phyloP scores from a whole-genome alignment of 495 filamentous ascomycete genomes.

The Penicillium diatomitis region DNA sequence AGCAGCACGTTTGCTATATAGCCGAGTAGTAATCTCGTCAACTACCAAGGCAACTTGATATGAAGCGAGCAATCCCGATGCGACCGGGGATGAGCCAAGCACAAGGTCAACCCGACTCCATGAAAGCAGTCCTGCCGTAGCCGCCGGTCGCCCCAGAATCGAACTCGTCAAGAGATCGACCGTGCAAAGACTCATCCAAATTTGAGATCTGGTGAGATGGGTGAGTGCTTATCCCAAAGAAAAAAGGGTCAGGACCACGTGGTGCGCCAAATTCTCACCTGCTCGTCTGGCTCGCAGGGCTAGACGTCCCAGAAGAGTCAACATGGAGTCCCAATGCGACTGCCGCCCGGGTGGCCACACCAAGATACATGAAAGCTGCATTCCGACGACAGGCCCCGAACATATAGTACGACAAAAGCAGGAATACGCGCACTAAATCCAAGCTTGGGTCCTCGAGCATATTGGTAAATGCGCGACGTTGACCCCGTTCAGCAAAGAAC shows the following conservation, averaged over 20 bases:
- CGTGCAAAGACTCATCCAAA: conserved; percentile 38
- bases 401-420: conserved; percentile 40
- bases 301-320: conserved; percentile 9
- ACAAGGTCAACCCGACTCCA: conserved; percentile 8
- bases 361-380: conserved; percentile 41
- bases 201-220: conserved; percentile 13
- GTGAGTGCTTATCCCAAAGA: too few species aligned
- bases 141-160: conserved; percentile 32
- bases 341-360: conserved; percentile 35
- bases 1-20: conserved; percentile 25
- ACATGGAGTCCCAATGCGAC: conserved; percentile 34
- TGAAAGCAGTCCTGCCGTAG: conserved; percentile 20
- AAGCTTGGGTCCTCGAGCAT: conserved; percentile 36
- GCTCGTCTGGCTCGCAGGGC: conserved; percentile 10
- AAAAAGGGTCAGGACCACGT: too few species aligned
- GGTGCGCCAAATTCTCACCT: conserved; percentile 7
- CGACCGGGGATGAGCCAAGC: not conserved
- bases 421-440: conserved; percentile 29
- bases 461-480: conserved; percentile 25
- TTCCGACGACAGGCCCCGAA: conserved; percentile 40
- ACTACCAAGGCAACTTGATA: conserved; percentile 26
- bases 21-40: conserved; percentile 24
- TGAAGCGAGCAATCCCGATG: conserved; percentile 22
- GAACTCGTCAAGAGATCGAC: conserved; percentile 37
- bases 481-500: conserved; percentile 33